Evolutionary conservation across 192 early-diverging fungal species (phyloP).

Genomic region (Coemansia sp.): DNA sequence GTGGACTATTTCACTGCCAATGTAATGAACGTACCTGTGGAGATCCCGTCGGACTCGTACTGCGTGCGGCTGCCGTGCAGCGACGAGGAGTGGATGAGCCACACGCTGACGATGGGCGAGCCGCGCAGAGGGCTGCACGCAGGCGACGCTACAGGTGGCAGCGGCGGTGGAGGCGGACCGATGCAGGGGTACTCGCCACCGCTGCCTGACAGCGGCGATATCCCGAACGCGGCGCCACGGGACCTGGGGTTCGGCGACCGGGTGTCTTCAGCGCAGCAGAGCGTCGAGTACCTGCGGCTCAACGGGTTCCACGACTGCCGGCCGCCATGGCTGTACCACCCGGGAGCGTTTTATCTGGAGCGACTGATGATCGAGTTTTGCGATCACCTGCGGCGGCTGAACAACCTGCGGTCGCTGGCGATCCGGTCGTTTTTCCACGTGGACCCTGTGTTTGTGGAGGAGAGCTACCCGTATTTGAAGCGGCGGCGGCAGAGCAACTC

Average conservation of each 20-base stretch:
- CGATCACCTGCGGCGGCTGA: constrained; percentile 49
- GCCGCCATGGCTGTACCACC: constrained; percentile 49
- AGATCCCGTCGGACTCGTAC: constrained; percentile 53
- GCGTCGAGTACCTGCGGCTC: constrained; percentile 33
- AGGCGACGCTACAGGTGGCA: background rate
- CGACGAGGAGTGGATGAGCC: constrained; percentile 48
- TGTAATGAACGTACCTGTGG: constrained; percentile 55
- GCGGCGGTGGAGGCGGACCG: background rate
- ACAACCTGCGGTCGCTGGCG: constrained; percentile 47
- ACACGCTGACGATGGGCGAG: constrained; percentile 19
- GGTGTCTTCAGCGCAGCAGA: constrained; percentile 32
- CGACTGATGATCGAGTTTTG: constrained; percentile 56
- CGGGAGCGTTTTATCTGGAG: constrained; percentile 51
- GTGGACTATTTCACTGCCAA: constrained; percentile 56
- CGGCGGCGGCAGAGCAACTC: constrained; percentile 25
- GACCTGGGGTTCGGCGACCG: constrained; percentile 52
- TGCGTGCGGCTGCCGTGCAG: constrained; percentile 56
- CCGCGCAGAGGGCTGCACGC: background rate
- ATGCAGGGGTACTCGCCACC: constrained; percentile 1
- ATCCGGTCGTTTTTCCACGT: constrained; percentile 50
- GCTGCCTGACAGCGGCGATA: background rate
- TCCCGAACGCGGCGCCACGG: background rate
- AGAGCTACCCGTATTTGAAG: constrained; percentile 45
- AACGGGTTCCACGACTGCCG: constrained; percentile 52
- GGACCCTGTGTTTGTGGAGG: constrained; percentile 46